phyloP scores from a whole-genome alignment of 2,329 filamentous ascomycete genomes.

The Lachnellula arida region DNA sequence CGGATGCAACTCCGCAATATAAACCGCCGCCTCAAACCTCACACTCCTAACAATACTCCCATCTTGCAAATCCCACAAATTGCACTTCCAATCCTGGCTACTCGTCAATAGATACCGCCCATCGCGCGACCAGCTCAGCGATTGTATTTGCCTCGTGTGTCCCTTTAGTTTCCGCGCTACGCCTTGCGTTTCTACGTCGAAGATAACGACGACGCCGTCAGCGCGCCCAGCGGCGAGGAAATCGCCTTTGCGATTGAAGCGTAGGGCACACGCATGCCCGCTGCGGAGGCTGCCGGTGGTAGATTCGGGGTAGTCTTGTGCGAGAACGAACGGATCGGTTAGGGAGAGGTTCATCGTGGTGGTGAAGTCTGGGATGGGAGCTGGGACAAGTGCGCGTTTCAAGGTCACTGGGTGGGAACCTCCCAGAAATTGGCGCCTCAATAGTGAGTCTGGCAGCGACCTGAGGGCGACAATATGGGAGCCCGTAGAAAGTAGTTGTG shows the following conservation, averaged over 20 bases:
- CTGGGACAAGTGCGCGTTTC: no score
- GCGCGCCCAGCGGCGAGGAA: slow-evolving; percentile 90
- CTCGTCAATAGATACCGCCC: slow-evolving; percentile 88
- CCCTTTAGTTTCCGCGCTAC: slow-evolving; percentile 91
- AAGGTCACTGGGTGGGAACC: no score
- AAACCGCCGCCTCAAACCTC: slow-evolving; percentile 87
- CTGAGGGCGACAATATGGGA: no score
- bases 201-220: slow-evolving; percentile 92
- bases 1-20: slow-evolving; percentile 92
- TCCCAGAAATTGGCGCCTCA: no score
- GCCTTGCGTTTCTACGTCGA: slow-evolving; percentile 96
- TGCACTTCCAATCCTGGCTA: slow-evolving; percentile 94
- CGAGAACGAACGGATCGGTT: slow-evolving; percentile 65
- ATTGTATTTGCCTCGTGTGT: slow-evolving; percentile 91
- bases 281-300: slow-evolving; percentile 81
- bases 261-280: slow-evolving; percentile 57
- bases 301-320: slow-evolving; percentile 83
- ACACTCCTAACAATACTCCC: slow-evolving; percentile 72
- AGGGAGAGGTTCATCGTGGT: slow-evolving; percentile 64
- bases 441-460: no score
- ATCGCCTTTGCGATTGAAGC: slow-evolving; percentile 93
- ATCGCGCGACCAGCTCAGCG: slow-evolving; percentile 89
- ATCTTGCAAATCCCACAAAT: slow-evolving; percentile 84
- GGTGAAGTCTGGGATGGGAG: neutral
- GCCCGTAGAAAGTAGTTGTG: no score